These are phyloP conservation scores for Sphaerulina populicola DNA, from an alignment of 2,329 filamentous ascomycete species.

Conservation along the genomic window DNA sequence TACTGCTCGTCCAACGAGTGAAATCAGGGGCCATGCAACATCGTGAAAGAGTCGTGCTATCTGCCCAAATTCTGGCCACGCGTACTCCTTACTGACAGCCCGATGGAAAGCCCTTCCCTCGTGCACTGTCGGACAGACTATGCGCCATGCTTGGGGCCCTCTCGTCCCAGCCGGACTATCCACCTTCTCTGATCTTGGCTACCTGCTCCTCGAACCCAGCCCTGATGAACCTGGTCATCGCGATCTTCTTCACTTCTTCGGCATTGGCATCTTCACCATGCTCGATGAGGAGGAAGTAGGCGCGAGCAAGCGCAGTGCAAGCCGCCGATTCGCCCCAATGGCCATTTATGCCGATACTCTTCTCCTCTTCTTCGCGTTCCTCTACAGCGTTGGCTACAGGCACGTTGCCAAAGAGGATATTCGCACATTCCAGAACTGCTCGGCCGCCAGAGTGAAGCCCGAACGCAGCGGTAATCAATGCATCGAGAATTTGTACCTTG, in stretches of 20 bases:
- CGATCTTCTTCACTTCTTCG: constrained; percentile 9
- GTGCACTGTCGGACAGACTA: not conserved
- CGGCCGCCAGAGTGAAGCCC: constrained; percentile 12
- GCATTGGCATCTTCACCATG: constrained; percentile 11
- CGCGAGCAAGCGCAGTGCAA: constrained; percentile 10
- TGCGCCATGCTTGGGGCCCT: not conserved
- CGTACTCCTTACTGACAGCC: no score
- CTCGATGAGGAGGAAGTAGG: constrained; percentile 10
- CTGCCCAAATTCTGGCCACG: no score
- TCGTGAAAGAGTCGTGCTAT: no score
- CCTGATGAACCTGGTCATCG: constrained; percentile 7
- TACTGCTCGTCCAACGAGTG: no score
- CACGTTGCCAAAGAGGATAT: constrained; percentile 7
- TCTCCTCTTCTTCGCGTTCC: constrained; percentile 13
- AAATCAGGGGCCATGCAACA: no score
- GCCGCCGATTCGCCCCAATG: constrained; percentile 10
- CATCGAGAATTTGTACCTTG: constrained; percentile 9
- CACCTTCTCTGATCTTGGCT: not conserved
- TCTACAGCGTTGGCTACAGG: constrained; percentile 4
- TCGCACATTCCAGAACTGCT: constrained; percentile 10
- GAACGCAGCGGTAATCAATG: constrained; percentile 8
- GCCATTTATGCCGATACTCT: constrained; percentile 12
- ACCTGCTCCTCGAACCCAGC: constrained; percentile 9
- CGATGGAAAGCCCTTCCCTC: no score
- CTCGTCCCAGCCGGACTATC: not conserved